Base-by-base conservation (phyloP, 169 alveolate genomes). In the Cryptosporidium baileyi region DNA sequence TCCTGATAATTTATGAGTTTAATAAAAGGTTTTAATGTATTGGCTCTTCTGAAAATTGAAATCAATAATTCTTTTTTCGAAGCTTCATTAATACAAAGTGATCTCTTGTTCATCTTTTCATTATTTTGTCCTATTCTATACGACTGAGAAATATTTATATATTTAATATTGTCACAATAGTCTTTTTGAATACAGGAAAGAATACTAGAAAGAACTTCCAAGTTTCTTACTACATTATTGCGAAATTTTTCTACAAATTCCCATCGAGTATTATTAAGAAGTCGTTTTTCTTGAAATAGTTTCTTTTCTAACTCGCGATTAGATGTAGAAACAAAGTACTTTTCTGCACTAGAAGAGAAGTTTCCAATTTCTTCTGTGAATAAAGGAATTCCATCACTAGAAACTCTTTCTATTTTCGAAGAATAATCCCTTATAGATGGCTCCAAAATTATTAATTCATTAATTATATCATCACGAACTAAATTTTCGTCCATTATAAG, bases 111-210 rank as follows among this genome's bases (percentile, higher is more conserved):
- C 17, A 24, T 1, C 22, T 15, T 41, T 1, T 54, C 36, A 24
- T 22, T 43, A 38, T 19, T 51, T 13, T 34, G 28, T 7, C 41
- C 24, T 45, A 57, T 74, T 30, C 41, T 54, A 54, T 74, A 74
- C 7, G 85, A 74, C 13, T 54, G 65, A 34, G 57, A 36, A 34
- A 74, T 74, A 40, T 74, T 57, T 7, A 74, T 36, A 74, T 74
- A 74, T 74, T 74, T 67, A 40, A 74, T 57, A 36, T 74, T 74
- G 60, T 74, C 85, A 54, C 47, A 19, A 34, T 38, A 74, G 24
- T 38, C 61, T 17, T 74, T 74, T 74, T 74, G 85, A 17, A 74
- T 54, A 32, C 85, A 74, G 36, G 43, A 74, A 36, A 51, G 49
- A 7, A 74, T 43, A 57, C 22, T 74, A 4, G 65, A 32, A 15